phyloP scores from a whole-genome alignment of 805 yeast species.

The Metschnikowia anglica region DNA sequence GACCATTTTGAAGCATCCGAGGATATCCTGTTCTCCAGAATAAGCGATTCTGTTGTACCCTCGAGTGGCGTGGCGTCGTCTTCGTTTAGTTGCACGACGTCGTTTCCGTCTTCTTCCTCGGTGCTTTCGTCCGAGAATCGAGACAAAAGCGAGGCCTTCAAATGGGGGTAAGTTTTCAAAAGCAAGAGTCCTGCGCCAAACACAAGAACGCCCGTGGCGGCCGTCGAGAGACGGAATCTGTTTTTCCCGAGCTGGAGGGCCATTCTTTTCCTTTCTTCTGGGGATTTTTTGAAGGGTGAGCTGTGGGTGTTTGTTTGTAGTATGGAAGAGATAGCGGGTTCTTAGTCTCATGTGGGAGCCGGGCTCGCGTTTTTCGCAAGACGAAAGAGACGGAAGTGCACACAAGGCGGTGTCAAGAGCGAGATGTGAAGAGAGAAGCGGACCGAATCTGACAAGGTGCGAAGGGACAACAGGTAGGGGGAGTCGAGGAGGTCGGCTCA shows the following conservation, averaged over 20 bases:
- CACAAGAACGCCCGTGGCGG: conserved; percentile 43
- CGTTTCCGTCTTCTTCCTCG: conserved; percentile 16
- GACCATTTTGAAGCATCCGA: conserved; percentile 8
- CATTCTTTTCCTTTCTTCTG: conserved; percentile 13
- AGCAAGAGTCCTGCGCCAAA: conserved; percentile 44
- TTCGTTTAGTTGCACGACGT: conserved; percentile 8
- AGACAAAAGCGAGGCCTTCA: conserved; percentile 29
- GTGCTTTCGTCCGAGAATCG: conserved; percentile 15
- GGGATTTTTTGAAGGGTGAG: background rate
- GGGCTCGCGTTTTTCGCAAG: too few relatives aligned
- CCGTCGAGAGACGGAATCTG: conserved; percentile 19
- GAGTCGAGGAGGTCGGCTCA: too few relatives aligned
- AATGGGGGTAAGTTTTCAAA: conserved; percentile 52
- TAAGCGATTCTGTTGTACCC: conserved; percentile 8
- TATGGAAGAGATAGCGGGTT: too few relatives aligned
- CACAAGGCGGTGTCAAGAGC: too few relatives aligned
- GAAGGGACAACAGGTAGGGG: too few relatives aligned
- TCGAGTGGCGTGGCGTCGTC: conserved; percentile 1
- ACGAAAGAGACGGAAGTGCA: too few relatives aligned
- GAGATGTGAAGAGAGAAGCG: too few relatives aligned
- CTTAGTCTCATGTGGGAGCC: too few relatives aligned
- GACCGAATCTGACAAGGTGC: too few relatives aligned
- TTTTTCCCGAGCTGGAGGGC: conserved; percentile 25
- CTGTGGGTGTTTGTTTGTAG: background rate
- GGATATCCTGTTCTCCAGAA: conserved; percentile 9